phyloP scores from a whole-genome alignment of 768 basidiomycete species.

The Pholiota microspora region DNA sequence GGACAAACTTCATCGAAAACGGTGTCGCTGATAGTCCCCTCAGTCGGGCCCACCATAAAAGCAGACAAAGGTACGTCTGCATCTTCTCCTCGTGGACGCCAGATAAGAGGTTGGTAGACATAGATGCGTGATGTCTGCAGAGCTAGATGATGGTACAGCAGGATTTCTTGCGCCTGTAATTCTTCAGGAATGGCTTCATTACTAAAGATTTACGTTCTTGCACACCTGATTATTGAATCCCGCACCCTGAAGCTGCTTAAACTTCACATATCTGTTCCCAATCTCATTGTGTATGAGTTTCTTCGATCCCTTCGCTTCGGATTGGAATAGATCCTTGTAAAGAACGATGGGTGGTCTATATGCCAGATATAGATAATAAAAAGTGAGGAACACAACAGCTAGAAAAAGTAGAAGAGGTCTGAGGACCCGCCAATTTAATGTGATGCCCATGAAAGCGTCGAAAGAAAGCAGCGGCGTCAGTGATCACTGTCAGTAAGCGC shows the following conservation, averaged over 20 bases:
- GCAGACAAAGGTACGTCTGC: conserved; percentile 40
- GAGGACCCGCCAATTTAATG: conserved; percentile 16
- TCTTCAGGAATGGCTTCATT: too few relatives aligned
- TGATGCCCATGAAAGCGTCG: too few relatives aligned
- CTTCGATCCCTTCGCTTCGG: conserved; percentile 30
- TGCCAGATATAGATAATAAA: conserved; percentile 32
- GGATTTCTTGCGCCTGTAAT: conserved; percentile 47
- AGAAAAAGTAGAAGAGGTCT: conserved; percentile 16
- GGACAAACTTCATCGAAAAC: conserved; percentile 40
- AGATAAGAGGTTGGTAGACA: conserved; percentile 44
- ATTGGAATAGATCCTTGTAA: conserved; percentile 29
- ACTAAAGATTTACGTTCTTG: neutral
- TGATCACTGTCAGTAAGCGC: neutral
- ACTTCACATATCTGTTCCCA: conserved; percentile 37
- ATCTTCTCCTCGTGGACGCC: conserved; percentile 41
- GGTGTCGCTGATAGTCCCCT: conserved; percentile 32
- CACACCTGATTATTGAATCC: conserved; percentile 49
- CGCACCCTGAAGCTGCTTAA: conserved; percentile 44
- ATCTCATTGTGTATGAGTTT: conserved; percentile 23
- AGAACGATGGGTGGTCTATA: conserved; percentile 36
- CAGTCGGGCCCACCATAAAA: conserved; percentile 39
- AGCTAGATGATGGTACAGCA: conserved; percentile 45
- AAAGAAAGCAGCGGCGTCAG: neutral
- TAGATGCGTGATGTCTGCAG: conserved; percentile 36
- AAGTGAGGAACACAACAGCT: conserved; percentile 15